Base-by-base conservation (phyloP, 1,284 basidiomycete species). In the Apiotrichum sp. region DNA sequence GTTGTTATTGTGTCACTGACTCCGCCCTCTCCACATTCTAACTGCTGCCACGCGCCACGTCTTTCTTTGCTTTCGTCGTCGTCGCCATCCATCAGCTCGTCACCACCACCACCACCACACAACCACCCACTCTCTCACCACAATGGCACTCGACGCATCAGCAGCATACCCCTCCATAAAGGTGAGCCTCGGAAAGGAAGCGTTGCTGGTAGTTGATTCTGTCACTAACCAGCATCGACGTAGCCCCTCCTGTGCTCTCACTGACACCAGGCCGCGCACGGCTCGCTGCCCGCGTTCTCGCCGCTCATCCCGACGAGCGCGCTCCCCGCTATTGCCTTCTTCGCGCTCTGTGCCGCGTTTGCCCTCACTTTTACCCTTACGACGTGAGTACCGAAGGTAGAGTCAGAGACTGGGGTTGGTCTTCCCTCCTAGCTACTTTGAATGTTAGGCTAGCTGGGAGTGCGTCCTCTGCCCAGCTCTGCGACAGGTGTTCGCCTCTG, bases 311-410 rank as follows among this genome's bases (percentile, higher is more conserved):
- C 88, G 16, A 82, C 84, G 39, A 72, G 76, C 1, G 67, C 85
- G 32, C 80, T 93, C 38, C 87, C 88, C 6, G 83, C 81, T 68
- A 77, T 92, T 66, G 87, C 91, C 6, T 81, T 88, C 68, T 50
- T 86, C 62, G 81, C 86, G 63, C 82, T 93, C 55, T 69, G 82
- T 1, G 75, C 82, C 31, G 89, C 89, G 1, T 93, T 95, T 69
- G 81, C 72, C 22, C 82, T 93, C 49, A 82, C 86, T 0, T 93
- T 93, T 79, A 89, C 91, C 78, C 90, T 89, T 74, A 86, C 90
- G 57, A 93, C 88, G 91, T 91, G 71, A 68, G 78, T 74, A 6
- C 8, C 3, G 16, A 10, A 2, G 14, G 32, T n/a, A n/a, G n/a
- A n/a, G n/a, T n/a, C n/a, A n/a, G n/a, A n/a, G n/a, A n/a, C n/a